These are phyloP conservation scores for Vitellaria paradoxa DNA, from an alignment of 179 eudicot genomes.

Conservation along the genomic window DNA sequence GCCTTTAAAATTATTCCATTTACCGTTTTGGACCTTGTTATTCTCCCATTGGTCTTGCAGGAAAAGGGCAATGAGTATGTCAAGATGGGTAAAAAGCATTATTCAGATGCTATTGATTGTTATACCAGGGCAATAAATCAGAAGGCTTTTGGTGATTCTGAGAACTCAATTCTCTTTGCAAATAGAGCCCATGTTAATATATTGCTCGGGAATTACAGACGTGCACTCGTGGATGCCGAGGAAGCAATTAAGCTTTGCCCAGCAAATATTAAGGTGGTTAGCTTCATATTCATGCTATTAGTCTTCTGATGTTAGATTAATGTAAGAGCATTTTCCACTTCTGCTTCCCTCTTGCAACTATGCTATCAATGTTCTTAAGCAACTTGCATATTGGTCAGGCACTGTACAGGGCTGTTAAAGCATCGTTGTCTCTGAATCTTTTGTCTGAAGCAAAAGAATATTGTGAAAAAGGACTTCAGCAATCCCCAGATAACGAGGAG, in stretches of 20 bases:
- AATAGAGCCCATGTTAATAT: constrained; percentile 96
- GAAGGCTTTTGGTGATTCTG: constrained; percentile 63
- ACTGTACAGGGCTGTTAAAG: constrained; percentile 86
- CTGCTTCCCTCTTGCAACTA: not conserved
- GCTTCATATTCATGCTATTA: not conserved
- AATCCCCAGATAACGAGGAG: constrained; percentile 73
- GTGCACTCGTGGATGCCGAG: constrained; percentile 85
- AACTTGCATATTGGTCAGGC: constrained; percentile 41
- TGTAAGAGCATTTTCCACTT: not conserved
- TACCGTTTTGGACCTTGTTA: not conserved
- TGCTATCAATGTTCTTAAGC: constrained; percentile 9
- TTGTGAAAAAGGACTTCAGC: constrained; percentile 72
- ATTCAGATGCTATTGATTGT: constrained; percentile 75
- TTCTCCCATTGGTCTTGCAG: constrained; percentile 32
- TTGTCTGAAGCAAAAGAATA: constrained; percentile 60
- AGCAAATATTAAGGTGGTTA: constrained; percentile 67
- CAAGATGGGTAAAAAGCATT: constrained; percentile 91
- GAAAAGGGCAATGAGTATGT: constrained; percentile 85
- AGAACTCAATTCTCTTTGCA: constrained; percentile 62
- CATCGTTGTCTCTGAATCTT: constrained; percentile 61
- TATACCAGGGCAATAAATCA: constrained; percentile 93
- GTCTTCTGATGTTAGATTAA: not conserved
- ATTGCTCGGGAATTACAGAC: constrained; percentile 76
- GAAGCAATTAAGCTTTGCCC: constrained; percentile 82
- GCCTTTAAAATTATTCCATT: not conserved